phyloP scores from a whole-genome alignment of 345 rosid species.

The Ricinus communis region DNA sequence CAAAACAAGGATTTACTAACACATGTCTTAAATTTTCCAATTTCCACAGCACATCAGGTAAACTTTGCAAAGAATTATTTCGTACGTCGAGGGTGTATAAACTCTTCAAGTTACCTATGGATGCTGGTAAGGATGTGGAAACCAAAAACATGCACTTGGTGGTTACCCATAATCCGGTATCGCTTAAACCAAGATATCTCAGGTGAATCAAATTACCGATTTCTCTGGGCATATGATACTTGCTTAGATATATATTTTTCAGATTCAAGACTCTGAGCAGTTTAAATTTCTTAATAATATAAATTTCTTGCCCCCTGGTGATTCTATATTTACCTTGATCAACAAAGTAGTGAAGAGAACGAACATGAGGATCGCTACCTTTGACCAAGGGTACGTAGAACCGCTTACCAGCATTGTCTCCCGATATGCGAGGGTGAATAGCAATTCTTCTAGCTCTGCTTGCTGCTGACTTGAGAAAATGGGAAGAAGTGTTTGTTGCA shows the following conservation, averaged over 20 bases:
- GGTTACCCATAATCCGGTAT: no score
- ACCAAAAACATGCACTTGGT: no score
- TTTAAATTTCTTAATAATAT: neutral
- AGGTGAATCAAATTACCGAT: neutral
- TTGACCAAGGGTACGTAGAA: neutral
- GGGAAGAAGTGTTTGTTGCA: no score
- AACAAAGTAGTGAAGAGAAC: neutral
- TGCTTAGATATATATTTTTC: neutral
- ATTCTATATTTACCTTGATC: neutral
- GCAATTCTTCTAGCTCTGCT: neutral
- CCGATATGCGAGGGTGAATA: neutral
- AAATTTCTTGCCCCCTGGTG: neutral
- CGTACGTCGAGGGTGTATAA: slow-evolving; percentile 3
- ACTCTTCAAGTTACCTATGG: neutral
- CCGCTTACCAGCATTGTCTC: no score
- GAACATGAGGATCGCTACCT: neutral
- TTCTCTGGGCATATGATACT: neutral
- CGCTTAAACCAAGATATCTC: slow-evolving; percentile 3
- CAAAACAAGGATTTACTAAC: neutral
- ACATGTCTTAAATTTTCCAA: slow-evolving; percentile 5
- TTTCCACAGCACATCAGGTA: neutral
- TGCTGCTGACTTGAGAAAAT: neutral
- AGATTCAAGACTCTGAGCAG: slow-evolving; percentile 1
- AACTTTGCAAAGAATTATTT: accelerated
- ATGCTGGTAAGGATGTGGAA: neutral